phyloP scores from a whole-genome alignment of 78 protist genomes.

The Chrysochromulina tobinii region DNA sequence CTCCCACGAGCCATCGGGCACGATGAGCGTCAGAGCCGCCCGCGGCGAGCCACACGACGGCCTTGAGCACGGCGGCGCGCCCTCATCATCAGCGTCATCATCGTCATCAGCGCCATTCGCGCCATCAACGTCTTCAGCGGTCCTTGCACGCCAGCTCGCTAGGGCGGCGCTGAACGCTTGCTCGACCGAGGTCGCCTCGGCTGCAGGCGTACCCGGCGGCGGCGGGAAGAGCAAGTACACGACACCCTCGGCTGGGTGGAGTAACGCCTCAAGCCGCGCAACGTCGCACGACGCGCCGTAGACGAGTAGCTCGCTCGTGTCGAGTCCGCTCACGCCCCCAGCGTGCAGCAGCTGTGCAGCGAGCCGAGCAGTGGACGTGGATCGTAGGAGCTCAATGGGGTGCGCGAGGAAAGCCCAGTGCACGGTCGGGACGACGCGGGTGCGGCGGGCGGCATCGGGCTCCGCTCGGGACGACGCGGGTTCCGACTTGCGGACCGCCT shows the following conservation, averaged over 20 bases:
- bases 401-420: background rate
- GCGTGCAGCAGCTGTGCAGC: background rate
- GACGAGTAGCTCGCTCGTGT: background rate
- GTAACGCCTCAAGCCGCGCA: background rate
- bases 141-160: background rate
- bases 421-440: background rate
- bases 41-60: too few relatives aligned
- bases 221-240: background rate
- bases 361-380: background rate
- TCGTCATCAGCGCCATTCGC: background rate
- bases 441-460: background rate
- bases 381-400: background rate
- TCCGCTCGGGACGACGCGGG: background rate
- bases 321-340: background rate
- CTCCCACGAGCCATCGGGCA: constrained; percentile 4
- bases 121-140: background rate
- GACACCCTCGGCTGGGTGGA: background rate
- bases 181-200: background rate
- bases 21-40: background rate
- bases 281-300: background rate
- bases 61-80: too few relatives aligned
- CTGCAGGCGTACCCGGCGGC: background rate
- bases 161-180: background rate
- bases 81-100: background rate
- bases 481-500: background rate